Percentiles rank a stretch among this genome's conserved stretches.
These are phyloP conservation scores for Fusarium irregulare DNA, from an alignment of 2,329 filamentous ascomycete species.

Conservation along the genomic window DNA sequence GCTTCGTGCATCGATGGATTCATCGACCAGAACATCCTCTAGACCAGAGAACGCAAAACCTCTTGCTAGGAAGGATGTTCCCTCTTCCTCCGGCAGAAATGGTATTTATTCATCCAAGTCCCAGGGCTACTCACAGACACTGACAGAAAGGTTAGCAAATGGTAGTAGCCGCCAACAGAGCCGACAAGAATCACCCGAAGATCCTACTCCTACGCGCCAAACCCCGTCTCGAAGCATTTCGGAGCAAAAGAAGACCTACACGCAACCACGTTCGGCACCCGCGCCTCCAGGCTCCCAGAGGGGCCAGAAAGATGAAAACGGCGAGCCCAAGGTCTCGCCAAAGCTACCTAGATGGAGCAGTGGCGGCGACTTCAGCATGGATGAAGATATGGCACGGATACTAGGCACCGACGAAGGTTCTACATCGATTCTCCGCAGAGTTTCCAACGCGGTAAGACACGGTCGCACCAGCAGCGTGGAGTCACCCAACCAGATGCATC, in stretches of 20 bases:
- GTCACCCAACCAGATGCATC: slow-evolving; percentile 55
- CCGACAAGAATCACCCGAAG: slow-evolving; percentile 42
- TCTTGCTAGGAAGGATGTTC: slow-evolving; percentile 74
- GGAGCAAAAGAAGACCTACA: slow-evolving; percentile 57
- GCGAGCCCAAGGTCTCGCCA: slow-evolving; percentile 67
- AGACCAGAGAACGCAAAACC: slow-evolving; percentile 58
- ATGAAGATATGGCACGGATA: slow-evolving; percentile 94
- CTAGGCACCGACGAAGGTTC: slow-evolving; percentile 80
- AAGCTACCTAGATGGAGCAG: slow-evolving; percentile 79
- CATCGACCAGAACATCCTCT: slow-evolving; percentile 55
- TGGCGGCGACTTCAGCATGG: slow-evolving; percentile 90
- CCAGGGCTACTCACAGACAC: background rate
- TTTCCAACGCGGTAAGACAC: slow-evolving; percentile 94
- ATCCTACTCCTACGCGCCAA: slow-evolving; percentile 38
- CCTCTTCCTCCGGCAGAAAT: slow-evolving; percentile 54
- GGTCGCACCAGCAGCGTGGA: slow-evolving; percentile 87
- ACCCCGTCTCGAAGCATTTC: slow-evolving; percentile 38
- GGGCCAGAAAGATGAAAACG: slow-evolving; percentile 53
- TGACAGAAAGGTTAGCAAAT: slow-evolving; percentile 42
- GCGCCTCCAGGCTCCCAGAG: slow-evolving; percentile 56
- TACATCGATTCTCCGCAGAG: slow-evolving; percentile 84
- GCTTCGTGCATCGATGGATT: slow-evolving; percentile 56
- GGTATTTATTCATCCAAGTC: slow-evolving; percentile 52
- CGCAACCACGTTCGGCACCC: slow-evolving; percentile 68
- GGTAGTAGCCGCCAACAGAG: slow-evolving; percentile 42